Evolutionary conservation across 2,329 filamentous ascomycete species (phyloP).

Genomic region (Thelonectria discophora): DNA sequence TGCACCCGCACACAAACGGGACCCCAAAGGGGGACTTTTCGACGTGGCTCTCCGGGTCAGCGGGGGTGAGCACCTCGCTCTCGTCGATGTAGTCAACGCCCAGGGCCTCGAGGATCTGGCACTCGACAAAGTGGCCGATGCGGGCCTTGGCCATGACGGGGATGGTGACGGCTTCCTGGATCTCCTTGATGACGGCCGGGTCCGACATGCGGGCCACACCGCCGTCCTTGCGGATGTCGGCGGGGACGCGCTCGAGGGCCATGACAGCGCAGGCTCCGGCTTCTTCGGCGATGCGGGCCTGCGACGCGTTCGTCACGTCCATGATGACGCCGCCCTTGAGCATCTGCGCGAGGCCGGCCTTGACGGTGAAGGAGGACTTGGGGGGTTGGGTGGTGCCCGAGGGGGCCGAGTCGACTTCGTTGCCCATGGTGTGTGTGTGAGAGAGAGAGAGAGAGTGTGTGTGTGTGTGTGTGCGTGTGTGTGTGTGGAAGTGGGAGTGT

Average conservation of each 20-base stretch:
- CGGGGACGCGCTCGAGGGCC: constrained; percentile 96
- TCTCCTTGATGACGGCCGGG: constrained; percentile 92
- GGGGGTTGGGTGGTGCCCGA: constrained; percentile 48
- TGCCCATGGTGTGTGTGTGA: constrained; percentile 41
- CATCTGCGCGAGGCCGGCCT: constrained; percentile 96
- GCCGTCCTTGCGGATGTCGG: constrained; percentile 91
- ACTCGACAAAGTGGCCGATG: constrained; percentile 98
- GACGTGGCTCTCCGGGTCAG: constrained; percentile 90
- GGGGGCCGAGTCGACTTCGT: constrained; percentile 42
- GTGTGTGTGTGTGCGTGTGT: too few species aligned
- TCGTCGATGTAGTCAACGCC: constrained; percentile 99
- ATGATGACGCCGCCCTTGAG: constrained; percentile 99
- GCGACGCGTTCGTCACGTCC: constrained; percentile 94
- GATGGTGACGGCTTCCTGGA: constrained; percentile 93
- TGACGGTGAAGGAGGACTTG: constrained; percentile 79
- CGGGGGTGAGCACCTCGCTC: constrained; percentile 95
- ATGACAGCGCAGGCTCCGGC: constrained; percentile 96
- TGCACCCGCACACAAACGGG: constrained; percentile 96
- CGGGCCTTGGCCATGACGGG: constrained; percentile 99
- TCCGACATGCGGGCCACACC: constrained; percentile 98
- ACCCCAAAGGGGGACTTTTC: constrained; percentile 84
- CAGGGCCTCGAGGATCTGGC: constrained; percentile 95
- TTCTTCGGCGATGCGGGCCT: constrained; percentile 97
- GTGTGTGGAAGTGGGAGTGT: not conserved
- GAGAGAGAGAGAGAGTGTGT: constrained; percentile 2